These are phyloP conservation scores for Bisporella sp. DNA, from an alignment of 2,329 filamentous ascomycete species.

Conservation along the genomic window DNA sequence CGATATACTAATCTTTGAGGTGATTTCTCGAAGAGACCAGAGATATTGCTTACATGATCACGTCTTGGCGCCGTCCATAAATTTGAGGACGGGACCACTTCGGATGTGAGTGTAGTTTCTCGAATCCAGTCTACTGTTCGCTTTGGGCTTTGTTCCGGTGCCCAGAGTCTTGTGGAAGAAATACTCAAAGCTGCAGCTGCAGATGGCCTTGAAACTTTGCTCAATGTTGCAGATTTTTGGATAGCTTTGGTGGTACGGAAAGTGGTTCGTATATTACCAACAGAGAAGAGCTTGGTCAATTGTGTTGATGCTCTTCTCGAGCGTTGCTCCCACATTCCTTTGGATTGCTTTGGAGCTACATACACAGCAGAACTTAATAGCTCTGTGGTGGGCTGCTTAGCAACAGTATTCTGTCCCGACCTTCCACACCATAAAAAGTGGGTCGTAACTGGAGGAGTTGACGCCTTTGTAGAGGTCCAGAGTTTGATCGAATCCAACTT, in stretches of 20 bases:
- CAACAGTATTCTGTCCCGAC: too few species aligned
- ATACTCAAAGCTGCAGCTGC: slow-evolving; percentile 6
- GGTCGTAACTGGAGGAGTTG: too few species aligned
- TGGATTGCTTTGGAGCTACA: background rate
- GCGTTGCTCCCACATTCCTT: slow-evolving; percentile 11
- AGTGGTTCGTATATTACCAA: slow-evolving; percentile 2
- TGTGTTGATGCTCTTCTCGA: background rate
- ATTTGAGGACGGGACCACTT: background rate
- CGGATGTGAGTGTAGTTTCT: background rate
- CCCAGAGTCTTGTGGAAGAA: slow-evolving; percentile 18
- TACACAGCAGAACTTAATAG: background rate
- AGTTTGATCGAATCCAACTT: too few species aligned
- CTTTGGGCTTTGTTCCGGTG: background rate
- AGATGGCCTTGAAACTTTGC: slow-evolving; percentile 10
- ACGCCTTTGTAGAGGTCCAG: too few species aligned
- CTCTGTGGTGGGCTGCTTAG: too few species aligned
- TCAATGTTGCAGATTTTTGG: slow-evolving; percentile 15
- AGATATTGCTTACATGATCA: background rate
- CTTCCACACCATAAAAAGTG: too few species aligned
- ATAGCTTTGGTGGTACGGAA: slow-evolving; percentile 15
- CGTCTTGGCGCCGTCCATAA: slow-evolving; percentile 13
- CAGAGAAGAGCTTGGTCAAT: slow-evolving; percentile 16
- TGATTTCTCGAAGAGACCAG: slow-evolving; percentile 17
- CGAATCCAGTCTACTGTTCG: slow-evolving; percentile 11
- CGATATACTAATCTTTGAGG: slow-evolving; percentile 12